Evolutionary conservation across 1,284 basidiomycete species (phyloP), one percentile per base, ranked within the genome.

Genomic region (Phellopilus nigrolimitatus): DNA sequence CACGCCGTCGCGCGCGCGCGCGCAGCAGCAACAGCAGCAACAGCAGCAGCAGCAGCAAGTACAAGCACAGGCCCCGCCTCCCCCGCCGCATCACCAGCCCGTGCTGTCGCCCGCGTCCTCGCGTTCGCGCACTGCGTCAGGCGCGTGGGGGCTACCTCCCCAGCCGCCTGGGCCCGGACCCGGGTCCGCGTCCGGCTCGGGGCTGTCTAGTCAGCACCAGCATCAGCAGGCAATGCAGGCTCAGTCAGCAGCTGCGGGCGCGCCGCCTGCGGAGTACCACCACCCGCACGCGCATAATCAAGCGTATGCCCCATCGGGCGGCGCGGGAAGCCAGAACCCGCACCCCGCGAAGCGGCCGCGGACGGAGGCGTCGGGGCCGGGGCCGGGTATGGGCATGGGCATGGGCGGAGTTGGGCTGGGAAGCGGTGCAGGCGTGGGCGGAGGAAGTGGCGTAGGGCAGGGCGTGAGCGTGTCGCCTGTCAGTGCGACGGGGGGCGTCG

Each of bases 1-100:
- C 33, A 34, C 50, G 21, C 27, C 21, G 22, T 62, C 64, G 41
- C 71, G 68, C 51, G 68, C 68, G 63, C 68, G 66, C 57, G 56
- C 17, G 19, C 59, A 60, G 25, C 60, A 61, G 21, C 62, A 61
- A 19, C 65, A 58, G 51, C 65, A 67, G 42, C 57, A 60, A 6
- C 65, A 59, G 15, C 49, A 27, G 12, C 56, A 53, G 12, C 56
- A 42, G 19, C 59, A 57, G 33, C 57, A 60, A 17, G 54, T 22
- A 22, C 39, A 33, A 25, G 39, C n/a, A 10, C 46, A 56, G 17
- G 31, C 21, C 13, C 54, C 39, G 51, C 39, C 24, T 30, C 39
- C 45, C 17, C 19, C 19, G 13, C 48, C 22, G n/a, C 28, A 12
- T 13, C 49, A 42, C 17, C n/a, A n/a, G n/a, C n/a, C n/a, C n/a